Evolutionary conservation across 331 rosid genomes (phyloP).

Genomic region (Acacia concinna): DNA sequence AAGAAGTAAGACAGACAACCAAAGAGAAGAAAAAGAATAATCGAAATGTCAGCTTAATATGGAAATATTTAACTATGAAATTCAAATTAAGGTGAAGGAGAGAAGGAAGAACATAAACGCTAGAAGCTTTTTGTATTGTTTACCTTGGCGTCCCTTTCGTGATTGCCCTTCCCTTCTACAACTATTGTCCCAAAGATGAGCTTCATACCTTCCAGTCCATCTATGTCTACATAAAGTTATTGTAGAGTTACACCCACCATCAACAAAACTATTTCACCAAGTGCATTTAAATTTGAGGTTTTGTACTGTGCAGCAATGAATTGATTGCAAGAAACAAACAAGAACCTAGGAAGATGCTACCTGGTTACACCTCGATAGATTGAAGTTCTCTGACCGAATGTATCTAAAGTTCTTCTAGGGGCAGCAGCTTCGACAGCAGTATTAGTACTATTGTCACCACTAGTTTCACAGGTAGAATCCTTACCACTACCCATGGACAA

Average conservation of each 20-base stretch:
- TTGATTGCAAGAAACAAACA: background rate
- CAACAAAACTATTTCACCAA: background rate
- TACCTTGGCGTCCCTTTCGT: slow-evolving; percentile 98
- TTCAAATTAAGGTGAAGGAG: background rate
- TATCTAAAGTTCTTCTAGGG: slow-evolving; percentile 82
- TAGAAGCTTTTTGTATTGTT: background rate
- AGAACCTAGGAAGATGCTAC: slow-evolving; percentile 28
- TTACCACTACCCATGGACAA: slow-evolving; percentile 93
- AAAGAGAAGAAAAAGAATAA: slow-evolving; percentile 37
- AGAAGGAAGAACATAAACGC: slow-evolving; percentile 15
- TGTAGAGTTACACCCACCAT: background rate
- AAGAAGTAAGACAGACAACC: slow-evolving; percentile 30
- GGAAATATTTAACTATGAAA: background rate
- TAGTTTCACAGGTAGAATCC: slow-evolving; percentile 68
- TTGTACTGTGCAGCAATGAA: background rate
- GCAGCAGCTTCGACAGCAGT: slow-evolving; percentile 60
- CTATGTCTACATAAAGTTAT: slow-evolving; percentile 60
- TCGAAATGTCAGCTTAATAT: background rate
- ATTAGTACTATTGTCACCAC: slow-evolving; percentile 53
- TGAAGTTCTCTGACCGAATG: slow-evolving; percentile 97
- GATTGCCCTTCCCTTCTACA: slow-evolving; percentile 99
- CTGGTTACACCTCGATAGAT: slow-evolving; percentile 96
- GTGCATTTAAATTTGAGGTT: background rate
- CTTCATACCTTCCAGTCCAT: slow-evolving; percentile 99
- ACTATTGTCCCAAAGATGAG: slow-evolving; percentile 98